Base-by-base conservation (phyloP, 2,329 filamentous ascomycete species). In the Penicillium crustosum region DNA sequence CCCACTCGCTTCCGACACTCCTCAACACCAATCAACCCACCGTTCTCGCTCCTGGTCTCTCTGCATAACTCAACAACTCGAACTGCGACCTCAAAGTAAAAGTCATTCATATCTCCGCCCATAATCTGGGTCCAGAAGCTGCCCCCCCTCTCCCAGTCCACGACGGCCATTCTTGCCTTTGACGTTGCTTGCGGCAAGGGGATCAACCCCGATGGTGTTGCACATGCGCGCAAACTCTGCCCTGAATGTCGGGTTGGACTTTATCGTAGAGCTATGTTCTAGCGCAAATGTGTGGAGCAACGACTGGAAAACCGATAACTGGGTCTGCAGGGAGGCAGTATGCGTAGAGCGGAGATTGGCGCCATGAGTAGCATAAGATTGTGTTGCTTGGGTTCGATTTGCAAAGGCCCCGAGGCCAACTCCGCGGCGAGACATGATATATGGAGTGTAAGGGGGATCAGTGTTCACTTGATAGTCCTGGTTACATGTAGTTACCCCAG, bases 151-250 rank as follows among this genome's bases (percentile, higher is more conserved):
- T 25, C 71, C 70, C n/a, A 69, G 55, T 19, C 78, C 78, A 73
- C 62, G 80, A 4, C 74, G 77, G 47, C 76, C 79, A 42, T 75
- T 75, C 60, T 79, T 79, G 52, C 80, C 79, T 65, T 79, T 74
- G 59, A 78, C 76, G 68, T 82, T 86, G 66, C 79, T 83, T 57
- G 83, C 86, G n/a, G 92, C 91, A 19, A 99, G 82, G 2, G 94
- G 95, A 74, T 99, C 94, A 13, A 99, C 92, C 49, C 94, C 94
- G 66, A 99, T 97, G 61, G 93, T 92, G 69, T 92, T 87, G 78
- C 94, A 99, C 94, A 99, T 99, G 74, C 93, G 91, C 3, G 94
- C 93, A 72, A 99, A 99, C 77, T 99, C 93, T 35, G 93, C 92
- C 60, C 94, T 91, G 76, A 99, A 99, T 9, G 86, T 89, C 6